A percentile compares a stretch with the other conserved stretches of the same genome.
phyloP scores from a whole-genome alignment of 116 monocot species.

The Posidonia oceanica region DNA sequence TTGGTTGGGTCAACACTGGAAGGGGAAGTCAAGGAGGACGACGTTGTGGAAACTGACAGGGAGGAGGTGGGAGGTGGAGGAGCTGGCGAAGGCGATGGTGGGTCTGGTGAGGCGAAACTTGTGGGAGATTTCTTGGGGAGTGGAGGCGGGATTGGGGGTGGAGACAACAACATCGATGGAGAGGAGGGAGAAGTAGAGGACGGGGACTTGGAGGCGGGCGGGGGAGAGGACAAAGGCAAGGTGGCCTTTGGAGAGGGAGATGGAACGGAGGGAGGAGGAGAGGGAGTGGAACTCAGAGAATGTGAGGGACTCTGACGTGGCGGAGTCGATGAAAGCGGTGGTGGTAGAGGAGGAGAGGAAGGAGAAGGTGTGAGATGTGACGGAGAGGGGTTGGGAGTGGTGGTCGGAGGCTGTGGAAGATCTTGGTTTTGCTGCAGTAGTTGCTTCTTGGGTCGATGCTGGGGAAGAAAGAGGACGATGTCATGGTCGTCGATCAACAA shows the following conservation, averaged over 20 bases:
- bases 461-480: too few species aligned
- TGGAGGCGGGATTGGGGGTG: conserved; percentile 53
- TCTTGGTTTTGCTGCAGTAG: too few species aligned
- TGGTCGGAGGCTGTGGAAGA: neutral
- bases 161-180: conserved; percentile 56
- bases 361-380: too few species aligned
- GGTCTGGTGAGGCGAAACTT: too few species aligned
- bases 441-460: too few species aligned
- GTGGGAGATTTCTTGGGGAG: too few species aligned
- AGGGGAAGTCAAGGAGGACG: conserved; percentile 41
- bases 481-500: too few species aligned
- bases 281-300: conserved; percentile 12
- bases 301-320: neutral
- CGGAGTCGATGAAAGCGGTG: conserved; percentile 16
- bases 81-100: conserved; percentile 24
- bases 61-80: conserved; percentile 37
- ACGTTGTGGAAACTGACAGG: conserved; percentile 11
- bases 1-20: conserved; percentile 3
- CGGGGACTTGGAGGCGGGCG: neutral
- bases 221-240: conserved; percentile 49
- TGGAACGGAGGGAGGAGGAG: conserved; percentile 9
- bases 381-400: neutral
- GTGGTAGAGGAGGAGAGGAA: neutral
- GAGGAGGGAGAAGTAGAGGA: conserved; percentile 69
- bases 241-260: conserved; percentile 16